Base-by-base conservation (phyloP, 164 flowering plant species). In the Paratinospora sagittata region DNA sequence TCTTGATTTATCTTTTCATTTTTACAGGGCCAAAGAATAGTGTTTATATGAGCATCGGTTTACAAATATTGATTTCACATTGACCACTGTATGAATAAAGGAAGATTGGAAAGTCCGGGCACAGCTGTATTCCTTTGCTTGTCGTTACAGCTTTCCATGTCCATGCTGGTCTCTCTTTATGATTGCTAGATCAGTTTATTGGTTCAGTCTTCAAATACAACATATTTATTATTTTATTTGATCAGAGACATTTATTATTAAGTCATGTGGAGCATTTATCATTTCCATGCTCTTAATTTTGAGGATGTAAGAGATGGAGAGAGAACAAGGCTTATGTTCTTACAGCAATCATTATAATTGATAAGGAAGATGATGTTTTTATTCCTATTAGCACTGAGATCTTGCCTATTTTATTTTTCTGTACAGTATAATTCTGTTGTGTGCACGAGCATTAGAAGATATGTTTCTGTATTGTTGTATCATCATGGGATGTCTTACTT, bases 21-120 rank as follows among this genome's bases (percentile, higher is more conserved):
- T 41, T 37, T 72, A 27, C 75, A 76, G 78, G 72, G 78, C 78
- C 9, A 76, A 76, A 58, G 75, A 63, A 60, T 76, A 72, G 60
- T 8, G 13, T 72, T 27, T 21, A 26, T 76, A 3, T 37, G 21
- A 27, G n/a, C 45, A 19, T 55, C 24, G 10, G 61, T n/a, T n/a
- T 71, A 57, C 69, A 68, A 30, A 16, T 57, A 65, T 64, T 43
- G 64, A 57, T 55, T 27, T 43, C 14, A 12, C 14, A 43, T 14
- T 43, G 9, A 61, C 9, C 23, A 39, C 39, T 37, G 45, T 73
- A 30, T 39, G 43, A 63, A n/a, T n/a, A n/a, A n/a, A n/a, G n/a
- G 33, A 67, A 57, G 33, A 26, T 49, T 41, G 61, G 24, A 27
- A 49, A 55, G 49, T 12, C 47, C 23, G 26, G 30, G 14, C 14